Base-by-base conservation (phyloP, 2,329 filamentous ascomycete species). In the Microsporum canis region DNA sequence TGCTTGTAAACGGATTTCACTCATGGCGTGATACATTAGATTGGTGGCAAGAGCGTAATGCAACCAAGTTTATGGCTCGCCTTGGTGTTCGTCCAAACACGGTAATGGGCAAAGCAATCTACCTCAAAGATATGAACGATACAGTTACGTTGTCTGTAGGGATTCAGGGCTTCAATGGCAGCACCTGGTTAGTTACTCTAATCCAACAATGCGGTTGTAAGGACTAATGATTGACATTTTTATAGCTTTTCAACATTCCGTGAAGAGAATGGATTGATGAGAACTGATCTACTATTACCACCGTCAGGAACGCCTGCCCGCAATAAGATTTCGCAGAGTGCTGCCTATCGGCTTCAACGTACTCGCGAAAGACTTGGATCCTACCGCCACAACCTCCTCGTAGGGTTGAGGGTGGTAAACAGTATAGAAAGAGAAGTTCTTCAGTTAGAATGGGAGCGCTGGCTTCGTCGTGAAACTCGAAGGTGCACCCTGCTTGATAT, bases 401-500 rank as follows among this genome's bases (percentile, higher is more conserved):
- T 99, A 3, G 91, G 91, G 3, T 85, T 97, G 78, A 85, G 91
- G 3, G 84, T 96, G 1, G 86, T 97, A 63, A 96, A 97, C 74
- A 87, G 82, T 61, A 85, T 97, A 33, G 94, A 97, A 78, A 82
- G 83, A 62, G 91, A 96, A 72, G 86, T 96, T 72, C 75, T 97
- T 60, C 83, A 85, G 68, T 87, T 88, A 0, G 92, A 96, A 73
- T 99, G 91, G 87, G 91, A 96, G 76, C 88, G 89, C 65, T 99
- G 92, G 91, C 80, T 97, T 34, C 75, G 82, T 2, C 87, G 89
- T 66, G 94, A 99, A 76, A 86, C 85, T 65, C 74, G 79, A 38
- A 83, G 88, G 57, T 99, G 94, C 72, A 83, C 84, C 61, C 82
- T 87, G 69, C 72, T 84, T 5, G 78, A 80, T 45, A 71, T 70